These are phyloP conservation scores for Kurtzmaniella quercitrusa DNA, from an alignment of 1,139 yeast species.

Conservation along the genomic window DNA sequence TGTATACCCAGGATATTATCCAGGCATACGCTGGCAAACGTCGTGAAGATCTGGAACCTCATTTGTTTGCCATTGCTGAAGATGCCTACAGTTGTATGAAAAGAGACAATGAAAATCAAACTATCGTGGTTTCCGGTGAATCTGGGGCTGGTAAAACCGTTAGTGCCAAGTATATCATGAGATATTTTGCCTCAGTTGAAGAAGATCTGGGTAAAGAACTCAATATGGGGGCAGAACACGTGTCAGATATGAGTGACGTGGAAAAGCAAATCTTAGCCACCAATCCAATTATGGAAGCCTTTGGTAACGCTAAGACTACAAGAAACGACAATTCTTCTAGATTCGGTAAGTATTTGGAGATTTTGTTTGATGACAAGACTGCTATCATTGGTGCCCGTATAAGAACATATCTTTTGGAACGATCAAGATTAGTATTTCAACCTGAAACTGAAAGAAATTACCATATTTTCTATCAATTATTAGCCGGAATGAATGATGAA, in stretches of 20 bases:
- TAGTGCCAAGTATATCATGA: constrained; percentile 94
- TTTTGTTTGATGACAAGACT: constrained; percentile 67
- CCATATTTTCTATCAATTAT: constrained; percentile 89
- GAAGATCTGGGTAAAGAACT: constrained; percentile 40
- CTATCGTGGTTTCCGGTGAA: constrained; percentile 96
- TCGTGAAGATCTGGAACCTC: constrained; percentile 94
- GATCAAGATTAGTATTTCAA: constrained; percentile 92
- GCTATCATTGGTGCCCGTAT: constrained; percentile 92
- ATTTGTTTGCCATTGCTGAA: constrained; percentile 95
- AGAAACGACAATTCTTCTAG: constrained; percentile 97
- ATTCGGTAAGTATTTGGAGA: constrained; percentile 94
- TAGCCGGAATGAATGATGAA: constrained; percentile 68
- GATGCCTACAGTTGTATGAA: constrained; percentile 98
- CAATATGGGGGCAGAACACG: constrained; percentile 38
- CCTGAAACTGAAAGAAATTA: constrained; percentile 87
- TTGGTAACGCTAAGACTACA: constrained; percentile 97
- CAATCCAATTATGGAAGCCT: constrained; percentile 97
- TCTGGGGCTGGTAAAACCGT: constrained; percentile 99
- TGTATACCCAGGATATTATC: constrained; percentile 86
- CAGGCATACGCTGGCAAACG: constrained; percentile 91
- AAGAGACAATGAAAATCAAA: constrained; percentile 78
- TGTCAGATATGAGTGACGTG: constrained; percentile 80
- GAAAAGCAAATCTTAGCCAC: constrained; percentile 96
- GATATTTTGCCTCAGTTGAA: constrained; percentile 95
- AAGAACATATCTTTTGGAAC: constrained; percentile 86